Percentiles rank a stretch among this genome's conserved stretches.
phyloP scores from a whole-genome alignment of 306 rosid genomes.

The Neltuma alba region DNA sequence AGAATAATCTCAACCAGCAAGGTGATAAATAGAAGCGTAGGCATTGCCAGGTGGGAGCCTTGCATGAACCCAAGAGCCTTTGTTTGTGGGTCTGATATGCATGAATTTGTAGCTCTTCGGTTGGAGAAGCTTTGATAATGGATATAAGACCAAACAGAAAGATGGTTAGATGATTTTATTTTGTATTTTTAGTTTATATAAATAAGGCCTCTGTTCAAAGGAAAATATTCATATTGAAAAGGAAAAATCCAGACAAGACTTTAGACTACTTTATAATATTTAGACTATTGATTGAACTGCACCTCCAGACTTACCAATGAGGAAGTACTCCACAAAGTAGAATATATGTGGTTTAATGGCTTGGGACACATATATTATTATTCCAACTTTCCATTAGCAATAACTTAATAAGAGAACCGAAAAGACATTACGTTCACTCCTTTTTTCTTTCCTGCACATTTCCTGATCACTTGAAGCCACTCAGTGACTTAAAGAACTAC shows the following conservation, averaged over 20 bases:
- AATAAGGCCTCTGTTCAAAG: background rate
- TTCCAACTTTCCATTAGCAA: background rate
- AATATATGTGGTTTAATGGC: background rate
- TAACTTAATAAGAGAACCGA: background rate
- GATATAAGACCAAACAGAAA: too few relatives aligned
- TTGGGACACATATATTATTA: background rate
- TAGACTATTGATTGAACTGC: background rate
- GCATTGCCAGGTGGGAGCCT: too few relatives aligned
- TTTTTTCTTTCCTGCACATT: background rate
- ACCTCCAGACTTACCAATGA: background rate
- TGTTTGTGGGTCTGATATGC: too few relatives aligned
- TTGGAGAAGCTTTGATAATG: too few relatives aligned
- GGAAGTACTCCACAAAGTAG: too few relatives aligned
- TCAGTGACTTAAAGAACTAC: background rate
- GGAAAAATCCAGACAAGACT: background rate
- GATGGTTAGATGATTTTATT: too few relatives aligned
- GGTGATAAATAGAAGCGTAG: too few relatives aligned
- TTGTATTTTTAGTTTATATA: too few relatives aligned
- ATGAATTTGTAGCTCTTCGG: too few relatives aligned
- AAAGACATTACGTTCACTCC: background rate
- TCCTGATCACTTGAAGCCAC: background rate
- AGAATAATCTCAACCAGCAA: too few relatives aligned
- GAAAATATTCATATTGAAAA: background rate
- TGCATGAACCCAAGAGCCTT: too few relatives aligned
- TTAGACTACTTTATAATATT: background rate